Evolutionary conservation across 352 stramenopile genomes (phyloP).

Genomic region (Globisporangium rhizosaccharum): DNA sequence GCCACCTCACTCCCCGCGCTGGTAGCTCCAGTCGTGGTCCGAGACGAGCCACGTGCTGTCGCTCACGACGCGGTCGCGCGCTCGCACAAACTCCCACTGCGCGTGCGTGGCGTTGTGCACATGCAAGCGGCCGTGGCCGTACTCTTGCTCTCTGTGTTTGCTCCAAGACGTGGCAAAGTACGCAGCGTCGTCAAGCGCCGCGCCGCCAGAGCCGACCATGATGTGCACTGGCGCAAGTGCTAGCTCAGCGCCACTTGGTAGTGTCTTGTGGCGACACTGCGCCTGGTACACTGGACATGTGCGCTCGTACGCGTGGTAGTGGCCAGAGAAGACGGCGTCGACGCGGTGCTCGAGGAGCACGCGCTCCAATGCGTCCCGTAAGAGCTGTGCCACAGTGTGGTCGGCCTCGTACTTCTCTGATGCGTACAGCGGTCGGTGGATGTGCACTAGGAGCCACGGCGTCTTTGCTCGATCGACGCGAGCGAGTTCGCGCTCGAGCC

Average conservation of each 20-base stretch:
- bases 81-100: conserved; percentile 33
- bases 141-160: conserved; percentile 21
- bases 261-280: conserved; percentile 11
- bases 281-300: conserved; percentile 23
- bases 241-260: conserved; percentile 6
- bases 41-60: conserved; percentile 33
- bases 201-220: conserved; percentile 42
- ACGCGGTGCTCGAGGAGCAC: conserved; percentile 19
- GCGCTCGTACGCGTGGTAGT: conserved; percentile 28
- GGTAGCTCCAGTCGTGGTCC: conserved; percentile 26
- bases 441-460: conserved; percentile 24
- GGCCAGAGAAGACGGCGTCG: conserved; percentile 23
- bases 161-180: conserved; percentile 22
- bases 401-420: conserved; percentile 15
- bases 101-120: conserved; percentile 34
- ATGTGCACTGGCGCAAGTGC: conserved; percentile 26
- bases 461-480: conserved; percentile 18
- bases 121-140: conserved; percentile 34
- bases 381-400: conserved; percentile 11
- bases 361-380: conserved; percentile 17
- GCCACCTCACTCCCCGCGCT: conserved; percentile 7
- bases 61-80: conserved; percentile 19
- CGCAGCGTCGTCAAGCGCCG: conserved; percentile 28
- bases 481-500: conserved; percentile 21
- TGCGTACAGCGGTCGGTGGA: conserved; percentile 27